Evolutionary conservation across 2,329 filamentous ascomycete genomes (phyloP), one percentile per base, ranked within the genome.

Genomic region (Metarhizium guizhouense): DNA sequence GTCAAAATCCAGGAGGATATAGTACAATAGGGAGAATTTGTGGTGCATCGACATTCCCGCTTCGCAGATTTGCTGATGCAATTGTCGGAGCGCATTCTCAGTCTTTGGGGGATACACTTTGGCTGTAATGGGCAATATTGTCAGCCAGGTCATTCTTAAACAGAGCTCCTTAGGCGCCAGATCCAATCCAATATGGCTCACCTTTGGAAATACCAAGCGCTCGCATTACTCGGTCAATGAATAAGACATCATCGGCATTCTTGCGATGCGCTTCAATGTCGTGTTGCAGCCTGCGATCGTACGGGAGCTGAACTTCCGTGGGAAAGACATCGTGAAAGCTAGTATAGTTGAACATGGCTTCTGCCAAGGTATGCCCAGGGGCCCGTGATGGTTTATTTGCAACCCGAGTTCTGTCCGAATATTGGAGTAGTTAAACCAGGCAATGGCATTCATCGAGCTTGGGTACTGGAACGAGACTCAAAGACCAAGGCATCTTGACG

Each of bases 1-100:
- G 63, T 86, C 82, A 65, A 87, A 82, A 68, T 95, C 89, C 64
- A 90, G 85, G 3, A 95, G 79, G 43, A 95, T 75, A 68, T 95
- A 95, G 76, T 89, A 95, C 60, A 95, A 77, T 51, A 94, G 79
- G 18, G 90, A 89, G 61, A 91, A 83, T 69, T 92, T 92, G 73
- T 92, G 86, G 68, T 92, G 87, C 54, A 82, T 77, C 7, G 86
- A 81, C 62, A 86, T 83, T 51, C 74, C 75, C 54, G 74, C 82
- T 30, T 83, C 78, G 67, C 85, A 80, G 60, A 95, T 85, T 57
- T 84, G 82, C 58, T 83, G 76, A 70, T 92, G 85, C 6, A 95
- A 78, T 43, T 82, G 80, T 61, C 83, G 81, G 34, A 95, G 78
- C 47, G 84, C 82, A 57, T 76, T 77, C 56, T 87, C 84, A 54